Evolutionary conservation across 176 grass and related monocot species (phyloP).

Genomic region (Puccinellia tenuiflora): DNA sequence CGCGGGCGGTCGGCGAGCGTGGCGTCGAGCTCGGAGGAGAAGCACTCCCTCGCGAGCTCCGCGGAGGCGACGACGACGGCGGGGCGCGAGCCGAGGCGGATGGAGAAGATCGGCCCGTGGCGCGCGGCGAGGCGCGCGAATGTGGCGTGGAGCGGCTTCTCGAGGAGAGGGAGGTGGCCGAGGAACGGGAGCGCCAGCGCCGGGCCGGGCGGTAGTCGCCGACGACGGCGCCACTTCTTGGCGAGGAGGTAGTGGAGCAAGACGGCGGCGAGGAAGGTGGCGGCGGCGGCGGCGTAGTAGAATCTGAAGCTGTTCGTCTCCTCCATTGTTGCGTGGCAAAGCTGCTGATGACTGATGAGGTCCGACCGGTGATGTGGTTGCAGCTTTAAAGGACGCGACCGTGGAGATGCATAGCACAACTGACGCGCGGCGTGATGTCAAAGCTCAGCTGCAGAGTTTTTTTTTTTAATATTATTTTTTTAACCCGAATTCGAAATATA

Average conservation of each 20-base stretch:
- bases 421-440: too few relatives aligned
- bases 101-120: conserved; percentile 41
- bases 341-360: not conserved
- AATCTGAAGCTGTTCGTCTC: not conserved
- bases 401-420: too few relatives aligned
- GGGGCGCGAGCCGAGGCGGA: conserved; percentile 46
- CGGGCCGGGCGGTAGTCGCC: conserved; percentile 31
- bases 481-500: too few relatives aligned
- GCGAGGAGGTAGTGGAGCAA: conserved; percentile 2
- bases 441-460: too few relatives aligned
- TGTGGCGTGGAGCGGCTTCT: conserved; percentile 39
- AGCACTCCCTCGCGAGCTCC: conserved; percentile 35
- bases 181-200: conserved; percentile 35
- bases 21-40: conserved; percentile 51
- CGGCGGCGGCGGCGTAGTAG: not conserved
- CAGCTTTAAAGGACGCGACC: not conserved
- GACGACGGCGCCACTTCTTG: not conserved
- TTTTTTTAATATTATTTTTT: too few relatives aligned
- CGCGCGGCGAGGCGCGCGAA: conserved; percentile 33
- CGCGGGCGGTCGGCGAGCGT: conserved; percentile 54
- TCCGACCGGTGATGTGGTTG: not conserved
- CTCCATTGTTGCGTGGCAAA: not conserved
- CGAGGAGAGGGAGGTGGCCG: conserved; percentile 56
- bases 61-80: conserved; percentile 47
- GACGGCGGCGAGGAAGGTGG: not conserved